Evolutionary conservation across 2,329 filamentous ascomycete species (phyloP), one percentile per base, ranked within the genome.

Genomic region (Apiospora malaysiana): DNA sequence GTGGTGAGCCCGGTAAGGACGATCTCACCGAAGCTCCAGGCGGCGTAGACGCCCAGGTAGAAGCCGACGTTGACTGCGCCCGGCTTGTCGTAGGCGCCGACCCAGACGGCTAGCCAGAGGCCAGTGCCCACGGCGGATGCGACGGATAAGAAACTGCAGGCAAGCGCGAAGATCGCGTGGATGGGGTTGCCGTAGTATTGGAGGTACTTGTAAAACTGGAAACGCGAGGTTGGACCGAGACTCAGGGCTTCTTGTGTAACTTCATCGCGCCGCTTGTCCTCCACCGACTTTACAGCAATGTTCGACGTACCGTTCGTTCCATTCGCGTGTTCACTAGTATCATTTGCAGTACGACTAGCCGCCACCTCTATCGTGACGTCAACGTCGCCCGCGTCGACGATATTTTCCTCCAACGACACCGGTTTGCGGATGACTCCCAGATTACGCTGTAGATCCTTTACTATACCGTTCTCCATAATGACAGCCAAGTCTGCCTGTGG

Each of bases 31-130:
- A 86, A 72, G 1, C 83, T 84, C 66, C 87, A 79, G 2, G 77
- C 81, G 0, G 85, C 83, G 70, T 88, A 90, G 16, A 90, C 83
- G 1, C 83, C 83, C 70, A 90, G 80, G 72, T 89, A 90, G 74
- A 85, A 89, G 40, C 79, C 81, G 49, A 85, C 79, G 56, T 86
- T 79, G 42, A 84, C 79, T 21, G 84, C 81, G 9, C 82, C 80
- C 8, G 83, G 78, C n/a, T 81, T 79, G 42, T 80, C 80, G 71
- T 85, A 86, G 1, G 85, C 85, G n/a, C 86, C 85, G 0, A 88
- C 85, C 87, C 87, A 88, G 40, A 86, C 78, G 0, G 85, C 85
- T 42, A 88, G 80, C 86, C 86, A 88, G 43, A 85, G 77, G 5
- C 81, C 82, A 3, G 82, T 82, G 6, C 79, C 81, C 66, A 87